Conservation (phyloP, 805 yeast genomes). For the Starmerella sirachaensis region DNA sequence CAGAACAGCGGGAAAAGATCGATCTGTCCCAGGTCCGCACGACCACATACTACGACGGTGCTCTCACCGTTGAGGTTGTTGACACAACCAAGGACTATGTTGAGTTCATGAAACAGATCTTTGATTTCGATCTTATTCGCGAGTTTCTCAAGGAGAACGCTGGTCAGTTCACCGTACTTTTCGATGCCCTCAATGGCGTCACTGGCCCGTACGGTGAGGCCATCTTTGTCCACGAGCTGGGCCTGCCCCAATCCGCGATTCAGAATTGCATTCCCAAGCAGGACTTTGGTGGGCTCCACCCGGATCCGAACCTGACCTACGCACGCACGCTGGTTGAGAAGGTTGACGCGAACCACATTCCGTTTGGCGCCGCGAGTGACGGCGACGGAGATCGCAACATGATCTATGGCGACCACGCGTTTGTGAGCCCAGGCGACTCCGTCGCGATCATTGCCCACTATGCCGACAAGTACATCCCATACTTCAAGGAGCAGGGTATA, state of each 20-base stretch:
- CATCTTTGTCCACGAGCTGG: conserved; percentile 74
- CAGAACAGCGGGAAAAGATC: conserved; percentile 47
- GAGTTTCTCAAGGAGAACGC: conserved; percentile 42
- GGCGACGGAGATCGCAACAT: conserved; percentile 98
- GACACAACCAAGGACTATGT: conserved; percentile 75
- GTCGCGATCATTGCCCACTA: conserved; percentile 96
- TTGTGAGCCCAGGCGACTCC: conserved; percentile 96
- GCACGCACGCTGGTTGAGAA: conserved; percentile 75
- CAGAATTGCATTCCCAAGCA: conserved; percentile 73
- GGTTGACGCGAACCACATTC: conserved; percentile 71
- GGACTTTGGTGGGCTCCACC: conserved; percentile 95
- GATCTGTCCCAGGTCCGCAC: conserved; percentile 52
- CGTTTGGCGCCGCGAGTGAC: conserved; percentile 97
- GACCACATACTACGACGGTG: conserved; percentile 30
- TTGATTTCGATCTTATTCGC: conserved; percentile 74
- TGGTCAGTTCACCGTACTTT: conserved; percentile 57
- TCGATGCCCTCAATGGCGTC: conserved; percentile 88
- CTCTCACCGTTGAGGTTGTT: conserved; percentile 61
- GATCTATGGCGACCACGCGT: conserved; percentile 91
- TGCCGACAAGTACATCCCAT: conserved; percentile 75
- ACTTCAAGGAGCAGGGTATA: conserved; percentile 73
- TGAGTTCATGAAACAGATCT: conserved; percentile 64
- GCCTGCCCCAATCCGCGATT: conserved; percentile 53
- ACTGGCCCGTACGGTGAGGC: conserved; percentile 93
- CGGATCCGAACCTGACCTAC: conserved; percentile 94